Conservation (phyloP, 192 early-diverging fungal genomes). For the Rhizoclosmatium globosum region DNA sequence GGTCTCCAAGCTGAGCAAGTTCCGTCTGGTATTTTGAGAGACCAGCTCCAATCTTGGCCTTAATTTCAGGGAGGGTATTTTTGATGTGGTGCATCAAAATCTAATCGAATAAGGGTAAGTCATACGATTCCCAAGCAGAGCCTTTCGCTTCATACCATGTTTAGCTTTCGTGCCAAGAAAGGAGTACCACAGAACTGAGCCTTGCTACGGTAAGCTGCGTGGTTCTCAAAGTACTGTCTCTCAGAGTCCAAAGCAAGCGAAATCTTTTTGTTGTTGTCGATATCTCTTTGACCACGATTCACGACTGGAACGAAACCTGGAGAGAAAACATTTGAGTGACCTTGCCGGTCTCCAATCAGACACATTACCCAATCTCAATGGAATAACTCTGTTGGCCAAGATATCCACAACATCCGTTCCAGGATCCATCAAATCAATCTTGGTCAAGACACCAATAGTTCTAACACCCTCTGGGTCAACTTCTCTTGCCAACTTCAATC, state of each 20-base stretch:
- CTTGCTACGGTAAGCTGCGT: slow-evolving; percentile 92
- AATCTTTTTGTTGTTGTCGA: slow-evolving; percentile 93
- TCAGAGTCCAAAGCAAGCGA: slow-evolving; percentile 88
- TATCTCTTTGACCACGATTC: slow-evolving; percentile 98
- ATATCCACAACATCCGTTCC: slow-evolving; percentile 99
- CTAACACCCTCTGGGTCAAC: slow-evolving; percentile 98
- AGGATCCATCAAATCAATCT: slow-evolving; percentile 99
- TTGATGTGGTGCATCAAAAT: slow-evolving; percentile 99
- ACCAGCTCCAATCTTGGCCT: slow-evolving; percentile 90
- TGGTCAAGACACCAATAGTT: slow-evolving; percentile 99
- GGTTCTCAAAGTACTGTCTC: slow-evolving; percentile 93
- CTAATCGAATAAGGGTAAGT: slow-evolving; percentile 44
- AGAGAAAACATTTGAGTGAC: neutral
- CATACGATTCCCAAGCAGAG: neutral
- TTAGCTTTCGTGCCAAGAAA: slow-evolving; percentile 96
- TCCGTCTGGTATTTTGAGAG: slow-evolving; percentile 88
- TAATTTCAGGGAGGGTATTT: slow-evolving; percentile 98
- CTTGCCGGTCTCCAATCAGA: neutral
- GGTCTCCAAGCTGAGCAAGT: slow-evolving; percentile 90
- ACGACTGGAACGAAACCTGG: slow-evolving; percentile 98
- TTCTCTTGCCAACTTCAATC: slow-evolving; percentile 97
- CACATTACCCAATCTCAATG: slow-evolving; percentile 81
- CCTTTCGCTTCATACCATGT: slow-evolving; percentile 69
- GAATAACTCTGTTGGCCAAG: slow-evolving; percentile 95
- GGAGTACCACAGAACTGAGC: slow-evolving; percentile 99